Base-by-base conservation (phyloP, 108 stramenopile genomes). In the Asterionellopsis glacialis region DNA sequence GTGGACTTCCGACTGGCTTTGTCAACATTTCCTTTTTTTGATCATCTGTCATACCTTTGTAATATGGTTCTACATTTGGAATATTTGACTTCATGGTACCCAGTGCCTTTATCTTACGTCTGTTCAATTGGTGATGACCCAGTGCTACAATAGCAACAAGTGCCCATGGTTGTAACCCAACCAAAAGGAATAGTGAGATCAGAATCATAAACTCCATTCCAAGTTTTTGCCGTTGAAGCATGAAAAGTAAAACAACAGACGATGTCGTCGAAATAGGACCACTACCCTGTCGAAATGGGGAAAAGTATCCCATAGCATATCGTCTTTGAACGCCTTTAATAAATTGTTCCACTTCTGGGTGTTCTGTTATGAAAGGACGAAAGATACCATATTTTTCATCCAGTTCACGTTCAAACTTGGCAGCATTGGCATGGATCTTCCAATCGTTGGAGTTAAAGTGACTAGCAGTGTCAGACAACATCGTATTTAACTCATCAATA, bases 101-200 rank as follows among this genome's bases (percentile, higher is more conserved):
- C 33, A 84, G 15, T 44, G 75, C 68, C 59, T 67, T 64, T 23
- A 52, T 67, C 51, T 69, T 82, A 21, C 89, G 72, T 15, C 62
- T 50, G 0, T 82, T 74, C 64, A 89, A 57, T 43, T 74, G 25
- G 39, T 43, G 51, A 11, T 76, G 73, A 0, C 77, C 66, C 4
- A 87, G 19, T 11, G 67, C 69, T 7, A 94, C 85, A 41, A 94
- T 18, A 1, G 62, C 68, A 9, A 94, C 87, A 64, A 94, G 63
- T 1, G 93, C 93, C 93, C 93, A 94, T 10, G 93, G 89, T 59
- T 89, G 87, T 53, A 94, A 64, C 9, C 93, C 93, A 15, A 94
- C 76, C 48, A 94, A 33, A n/a, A 83, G 78, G 64, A 91, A 94
- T 0, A 77, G 56, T 0, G 79, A 68, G 15, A 85, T 68, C 59